phyloP scores from a whole-genome alignment of 2,329 filamentous ascomycete species.

The Diaporthe vexans region DNA sequence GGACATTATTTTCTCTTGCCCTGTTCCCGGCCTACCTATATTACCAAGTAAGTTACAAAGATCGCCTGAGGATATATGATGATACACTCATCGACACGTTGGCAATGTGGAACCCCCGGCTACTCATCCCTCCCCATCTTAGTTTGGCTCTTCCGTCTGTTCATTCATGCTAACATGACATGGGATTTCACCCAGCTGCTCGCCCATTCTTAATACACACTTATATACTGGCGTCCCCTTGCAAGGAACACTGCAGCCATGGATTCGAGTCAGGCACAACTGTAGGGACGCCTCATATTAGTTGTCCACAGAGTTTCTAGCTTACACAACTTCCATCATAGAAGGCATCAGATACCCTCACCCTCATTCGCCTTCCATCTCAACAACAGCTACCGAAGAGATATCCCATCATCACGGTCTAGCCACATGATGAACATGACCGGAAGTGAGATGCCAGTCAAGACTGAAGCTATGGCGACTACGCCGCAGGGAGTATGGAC shows the following conservation, averaged over 20 bases:
- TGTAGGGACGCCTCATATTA: slow-evolving; percentile 61
- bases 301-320: slow-evolving; percentile 45
- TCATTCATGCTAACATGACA: slow-evolving; percentile 57
- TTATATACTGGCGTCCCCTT: slow-evolving; percentile 50
- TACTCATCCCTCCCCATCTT: slow-evolving; percentile 45
- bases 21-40: slow-evolving; percentile 52
- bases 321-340: slow-evolving; percentile 56
- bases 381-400: slow-evolving; percentile 62
- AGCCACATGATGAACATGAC: slow-evolving; percentile 64
- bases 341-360: slow-evolving; percentile 63
- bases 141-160: slow-evolving; percentile 48
- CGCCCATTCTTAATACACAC: slow-evolving; percentile 53
- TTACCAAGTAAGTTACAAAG: slow-evolving; percentile 57
- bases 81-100: slow-evolving; percentile 53
- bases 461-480: slow-evolving; percentile 60
- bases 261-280: slow-evolving; percentile 65
- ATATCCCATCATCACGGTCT: slow-evolving; percentile 57
- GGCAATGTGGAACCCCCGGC: slow-evolving; percentile 49
- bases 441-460: slow-evolving; percentile 62
- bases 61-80: slow-evolving; percentile 51
- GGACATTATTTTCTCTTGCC: slow-evolving; percentile 49
- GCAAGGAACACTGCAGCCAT: slow-evolving; percentile 57
- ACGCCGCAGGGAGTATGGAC: slow-evolving; percentile 66
- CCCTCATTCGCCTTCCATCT: slow-evolving; percentile 64
- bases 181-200: slow-evolving; percentile 51